phyloP scores from a whole-genome alignment of 352 stramenopile species.

The Pythium utonaiense region DNA sequence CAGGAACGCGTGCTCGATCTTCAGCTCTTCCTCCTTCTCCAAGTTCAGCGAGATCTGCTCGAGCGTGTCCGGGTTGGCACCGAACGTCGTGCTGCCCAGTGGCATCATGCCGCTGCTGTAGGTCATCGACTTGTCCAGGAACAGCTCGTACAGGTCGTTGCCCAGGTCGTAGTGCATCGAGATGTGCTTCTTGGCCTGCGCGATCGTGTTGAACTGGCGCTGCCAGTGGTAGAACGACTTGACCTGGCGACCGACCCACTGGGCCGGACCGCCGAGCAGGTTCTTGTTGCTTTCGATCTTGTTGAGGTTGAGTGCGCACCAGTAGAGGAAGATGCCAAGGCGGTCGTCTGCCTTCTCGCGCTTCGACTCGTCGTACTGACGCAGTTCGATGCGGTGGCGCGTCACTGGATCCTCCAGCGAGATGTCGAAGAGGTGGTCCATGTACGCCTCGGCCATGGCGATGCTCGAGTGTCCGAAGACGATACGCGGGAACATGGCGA shows the following conservation, averaged over 20 bases:
- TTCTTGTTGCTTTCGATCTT: conserved; percentile 28
- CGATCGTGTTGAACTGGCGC: conserved; percentile 28
- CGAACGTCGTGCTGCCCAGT: conserved; percentile 6
- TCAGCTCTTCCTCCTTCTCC: conserved; percentile 24
- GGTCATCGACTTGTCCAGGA: conserved; percentile 31
- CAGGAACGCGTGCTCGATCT: conserved; percentile 28
- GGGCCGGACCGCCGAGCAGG: conserved; percentile 19
- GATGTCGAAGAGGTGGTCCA: conserved; percentile 25
- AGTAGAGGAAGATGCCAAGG: conserved; percentile 24
- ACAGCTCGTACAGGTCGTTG: conserved; percentile 30
- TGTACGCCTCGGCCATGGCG: conserved; percentile 25
- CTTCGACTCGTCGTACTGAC: conserved; percentile 3
- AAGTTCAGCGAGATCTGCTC: conserved; percentile 21
- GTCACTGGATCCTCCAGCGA: conserved; percentile 20
- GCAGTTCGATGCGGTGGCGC: conserved; percentile 11
- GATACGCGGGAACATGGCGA: conserved; percentile 25
- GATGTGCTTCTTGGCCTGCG: conserved; percentile 29
- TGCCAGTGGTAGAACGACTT: conserved; percentile 27
- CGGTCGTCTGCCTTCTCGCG: conserved; percentile 19
- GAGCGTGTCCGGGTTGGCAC: conserved; percentile 11
- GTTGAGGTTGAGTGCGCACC: conserved; percentile 26
- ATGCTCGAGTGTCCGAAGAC: conserved; percentile 28
- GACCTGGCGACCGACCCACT: conserved; percentile 20
- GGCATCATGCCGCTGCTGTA: conserved; percentile 31
- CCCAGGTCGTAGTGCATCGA: conserved; percentile 33